Conservation (phyloP, 345 rosid genomes). For the Schrenkiella parvula region DNA sequence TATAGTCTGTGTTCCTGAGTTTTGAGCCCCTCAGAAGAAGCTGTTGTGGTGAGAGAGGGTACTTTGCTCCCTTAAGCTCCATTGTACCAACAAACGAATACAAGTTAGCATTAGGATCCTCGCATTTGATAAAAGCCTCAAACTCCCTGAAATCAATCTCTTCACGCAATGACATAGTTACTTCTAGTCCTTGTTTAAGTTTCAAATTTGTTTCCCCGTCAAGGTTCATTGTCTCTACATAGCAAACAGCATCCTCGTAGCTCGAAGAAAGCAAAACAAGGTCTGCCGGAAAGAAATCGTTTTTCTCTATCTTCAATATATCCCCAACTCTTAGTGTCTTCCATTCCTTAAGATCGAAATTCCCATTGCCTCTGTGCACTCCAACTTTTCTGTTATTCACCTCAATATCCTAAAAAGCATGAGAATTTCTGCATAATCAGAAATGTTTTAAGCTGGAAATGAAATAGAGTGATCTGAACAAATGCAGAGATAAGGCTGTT, state of each 20-base stretch:
- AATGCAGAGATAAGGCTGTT: not conserved
- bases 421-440: not conserved
- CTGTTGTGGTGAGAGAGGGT: conserved; percentile 82
- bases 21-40: conserved; percentile 95
- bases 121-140: conserved; percentile 70
- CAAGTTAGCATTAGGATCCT: conserved; percentile 93
- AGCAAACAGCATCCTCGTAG: conserved; percentile 83
- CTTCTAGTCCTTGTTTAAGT: conserved; percentile 79
- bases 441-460: not conserved
- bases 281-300: conserved; percentile 86
- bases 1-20: conserved; percentile 79
- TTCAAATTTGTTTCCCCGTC: conserved; percentile 97
- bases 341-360: conserved; percentile 56
- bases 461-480: not conserved
- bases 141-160: conserved; percentile 54
- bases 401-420: conserved; percentile 63
- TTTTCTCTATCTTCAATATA: conserved; percentile 75
- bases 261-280: conserved; percentile 81
- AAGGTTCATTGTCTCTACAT: conserved; percentile 96
- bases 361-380: conserved; percentile 51
- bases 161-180: conserved; percentile 52
- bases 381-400: conserved; percentile 72
- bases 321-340: conserved; percentile 83
- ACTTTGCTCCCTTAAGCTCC: conserved; percentile 52
- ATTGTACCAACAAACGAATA: conserved; percentile 78